Percentiles rank a stretch among this genome's conserved stretches.
Evolutionary conservation across 768 basidiomycete genomes (phyloP).

Genomic region (Phylloporus sp.): DNA sequence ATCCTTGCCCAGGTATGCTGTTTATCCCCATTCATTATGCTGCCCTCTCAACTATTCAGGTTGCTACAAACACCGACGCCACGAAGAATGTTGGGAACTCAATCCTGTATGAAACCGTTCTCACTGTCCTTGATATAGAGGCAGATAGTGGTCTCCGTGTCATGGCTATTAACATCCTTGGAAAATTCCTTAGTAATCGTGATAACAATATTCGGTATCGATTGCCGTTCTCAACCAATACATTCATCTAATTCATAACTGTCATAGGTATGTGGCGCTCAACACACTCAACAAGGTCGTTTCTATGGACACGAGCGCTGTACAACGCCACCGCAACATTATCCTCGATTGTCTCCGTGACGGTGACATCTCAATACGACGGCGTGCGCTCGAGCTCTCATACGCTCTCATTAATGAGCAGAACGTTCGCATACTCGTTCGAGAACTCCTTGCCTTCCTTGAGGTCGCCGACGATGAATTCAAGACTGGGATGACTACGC

Average conservation of each 20-base stretch:
- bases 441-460: conserved; percentile 92
- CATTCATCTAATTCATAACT: conserved; percentile 2
- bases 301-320: conserved; percentile 95
- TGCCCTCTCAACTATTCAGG: conserved; percentile 42
- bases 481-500: conserved; percentile 96
- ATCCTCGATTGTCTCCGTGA: conserved; percentile 99
- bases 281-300: conserved; percentile 99
- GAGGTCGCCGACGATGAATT: conserved; percentile 99
- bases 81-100: conserved; percentile 98
- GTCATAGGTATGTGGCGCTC: conserved; percentile 85
- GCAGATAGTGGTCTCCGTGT: conserved; percentile 93
- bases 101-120: conserved; percentile 95
- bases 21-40: background rate
- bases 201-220: conserved; percentile 97
- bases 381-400: conserved; percentile 93
- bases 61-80: conserved; percentile 98
- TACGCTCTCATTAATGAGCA: conserved; percentile 95
- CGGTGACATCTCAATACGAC: conserved; percentile 96
- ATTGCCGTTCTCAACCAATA: background rate
- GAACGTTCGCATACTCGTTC: conserved; percentile 87
- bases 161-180: conserved; percentile 99
- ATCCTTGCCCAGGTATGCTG: conserved; percentile 82
- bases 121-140: conserved; percentile 95
- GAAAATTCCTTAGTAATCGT: conserved; percentile 94
- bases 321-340: conserved; percentile 95